Evolutionary conservation across 441 rosid genomes (phyloP).

Genomic region (Erodium chrysanthum): DNA sequence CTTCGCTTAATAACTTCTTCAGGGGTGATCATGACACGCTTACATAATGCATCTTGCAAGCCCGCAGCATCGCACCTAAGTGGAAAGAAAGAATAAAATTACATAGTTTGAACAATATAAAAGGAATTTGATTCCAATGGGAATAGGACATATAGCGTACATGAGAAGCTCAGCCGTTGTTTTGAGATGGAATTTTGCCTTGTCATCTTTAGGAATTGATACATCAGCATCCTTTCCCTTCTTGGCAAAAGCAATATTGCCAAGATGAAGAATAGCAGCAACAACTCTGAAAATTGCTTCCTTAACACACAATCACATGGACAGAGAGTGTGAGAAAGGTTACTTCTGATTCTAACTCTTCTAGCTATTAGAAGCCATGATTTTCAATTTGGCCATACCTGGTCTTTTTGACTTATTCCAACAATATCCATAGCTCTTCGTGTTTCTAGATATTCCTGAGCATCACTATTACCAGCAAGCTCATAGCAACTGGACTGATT

Average conservation of each 20-base stretch:
- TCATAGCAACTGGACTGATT: constrained; percentile 85
- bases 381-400: constrained; percentile 35
- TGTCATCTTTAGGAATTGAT: constrained; percentile 73
- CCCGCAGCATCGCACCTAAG: constrained; percentile 56
- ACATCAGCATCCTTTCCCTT: constrained; percentile 85
- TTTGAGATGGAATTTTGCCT: constrained; percentile 72
- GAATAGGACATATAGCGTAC: constrained; percentile 27
- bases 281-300: constrained; percentile 97
- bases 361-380: constrained; percentile 13
- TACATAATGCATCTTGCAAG: constrained; percentile 75
- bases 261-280: constrained; percentile 81
- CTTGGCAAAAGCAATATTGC: constrained; percentile 64
- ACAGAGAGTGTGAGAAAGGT: constrained; percentile 15
- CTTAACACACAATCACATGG: constrained; percentile 21
- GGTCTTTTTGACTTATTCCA: constrained; percentile 80
- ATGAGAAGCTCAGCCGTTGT: constrained; percentile 87
- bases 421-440: constrained; percentile 92
- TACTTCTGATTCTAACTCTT: constrained; percentile 7
- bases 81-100: constrained; percentile 6
- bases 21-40: constrained; percentile 84
- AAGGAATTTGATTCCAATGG: neutral
- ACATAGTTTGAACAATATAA: neutral
- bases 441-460: constrained; percentile 84
- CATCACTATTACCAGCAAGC: constrained; percentile 74
- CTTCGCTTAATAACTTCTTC: constrained; percentile 80